Conservation (phyloP, 73 alveolate genomes). For the Blepharisma stoltei region DNA sequence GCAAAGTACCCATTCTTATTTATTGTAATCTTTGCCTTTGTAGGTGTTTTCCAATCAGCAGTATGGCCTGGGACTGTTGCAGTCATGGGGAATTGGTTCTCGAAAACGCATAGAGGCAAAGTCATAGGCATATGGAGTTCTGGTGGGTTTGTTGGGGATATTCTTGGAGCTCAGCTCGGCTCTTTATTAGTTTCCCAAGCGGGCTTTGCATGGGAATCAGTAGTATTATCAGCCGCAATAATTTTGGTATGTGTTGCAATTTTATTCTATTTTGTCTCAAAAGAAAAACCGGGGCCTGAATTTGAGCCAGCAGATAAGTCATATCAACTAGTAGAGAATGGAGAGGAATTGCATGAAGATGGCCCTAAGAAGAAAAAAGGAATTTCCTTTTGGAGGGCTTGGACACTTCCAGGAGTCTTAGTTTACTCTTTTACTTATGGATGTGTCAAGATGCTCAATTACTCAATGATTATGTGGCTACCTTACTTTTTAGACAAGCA, state of each 20-base stretch:
- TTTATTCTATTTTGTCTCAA: too few species aligned
- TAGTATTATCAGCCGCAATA: too few species aligned
- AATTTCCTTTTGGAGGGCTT: slow-evolving; percentile 38
- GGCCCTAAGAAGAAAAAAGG: slow-evolving; percentile 22
- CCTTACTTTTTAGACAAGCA: slow-evolving; percentile 44
- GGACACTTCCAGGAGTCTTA: slow-evolving; percentile 45
- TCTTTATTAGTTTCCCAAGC: too few species aligned
- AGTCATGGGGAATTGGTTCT: slow-evolving; percentile 69
- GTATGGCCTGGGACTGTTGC: slow-evolving; percentile 70
- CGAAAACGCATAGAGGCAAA: slow-evolving; percentile 50
- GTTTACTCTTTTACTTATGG: slow-evolving; percentile 34
- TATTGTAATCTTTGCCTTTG: slow-evolving; percentile 41
- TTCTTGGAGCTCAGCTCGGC: slow-evolving; percentile 46
- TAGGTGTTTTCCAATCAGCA: slow-evolving; percentile 56
- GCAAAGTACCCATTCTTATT: slow-evolving; percentile 28
- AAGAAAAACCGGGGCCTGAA: too few species aligned
- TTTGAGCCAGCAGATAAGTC: too few species aligned
- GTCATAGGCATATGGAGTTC: slow-evolving; percentile 51
- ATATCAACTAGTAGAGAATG: too few species aligned
- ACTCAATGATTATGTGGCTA: slow-evolving; percentile 61
- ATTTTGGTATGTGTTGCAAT: too few species aligned
- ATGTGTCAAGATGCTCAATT: slow-evolving; percentile 51
- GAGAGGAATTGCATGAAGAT: too few species aligned
- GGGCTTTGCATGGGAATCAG: too few species aligned
- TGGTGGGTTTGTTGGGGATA: slow-evolving; percentile 56